Conservation (phyloP, 495 filamentous ascomycete genomes). For the Oidiodendron maius region DNA sequence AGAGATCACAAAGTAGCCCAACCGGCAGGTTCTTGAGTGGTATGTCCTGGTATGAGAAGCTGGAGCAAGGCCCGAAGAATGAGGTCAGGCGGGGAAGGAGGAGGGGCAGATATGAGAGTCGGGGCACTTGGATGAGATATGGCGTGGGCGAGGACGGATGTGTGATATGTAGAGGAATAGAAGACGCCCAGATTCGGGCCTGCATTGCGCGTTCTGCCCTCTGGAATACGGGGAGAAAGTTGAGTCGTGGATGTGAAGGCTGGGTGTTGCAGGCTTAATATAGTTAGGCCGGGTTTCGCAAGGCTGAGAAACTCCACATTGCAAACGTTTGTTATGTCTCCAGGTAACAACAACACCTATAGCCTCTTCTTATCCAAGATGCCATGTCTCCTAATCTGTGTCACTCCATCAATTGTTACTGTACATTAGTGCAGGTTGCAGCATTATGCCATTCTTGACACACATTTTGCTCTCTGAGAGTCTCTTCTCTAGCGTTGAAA, state of each 20-base stretch:
- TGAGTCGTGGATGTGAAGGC: conserved; percentile 1
- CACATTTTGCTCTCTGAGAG: too few relatives aligned
- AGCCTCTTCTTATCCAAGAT: too few relatives aligned
- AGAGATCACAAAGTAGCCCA: conserved; percentile 86
- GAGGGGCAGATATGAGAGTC: conserved; percentile 67
- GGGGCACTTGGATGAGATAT: conserved; percentile 52
- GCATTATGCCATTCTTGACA: too few relatives aligned
- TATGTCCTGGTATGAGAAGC: conserved; percentile 79
- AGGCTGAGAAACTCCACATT: too few relatives aligned
- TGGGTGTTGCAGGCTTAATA: background rate
- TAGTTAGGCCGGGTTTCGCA: background rate
- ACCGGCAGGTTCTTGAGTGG: conserved; percentile 67
- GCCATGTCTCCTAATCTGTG: too few relatives aligned
- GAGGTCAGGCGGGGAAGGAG: conserved; percentile 70
- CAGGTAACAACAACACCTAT: too few relatives aligned
- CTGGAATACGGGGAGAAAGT: background rate
- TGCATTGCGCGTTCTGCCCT: too few relatives aligned
- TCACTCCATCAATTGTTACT: too few relatives aligned
- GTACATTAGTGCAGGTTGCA: too few relatives aligned
- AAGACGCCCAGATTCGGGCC: conserved; percentile 37
- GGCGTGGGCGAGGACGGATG: conserved; percentile 33
- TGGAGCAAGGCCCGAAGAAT: conserved; percentile 73
- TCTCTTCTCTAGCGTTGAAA: too few relatives aligned
- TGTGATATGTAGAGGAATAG: conserved; percentile 46
- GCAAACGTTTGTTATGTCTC: too few relatives aligned